phyloP scores from a whole-genome alignment of 2,329 filamentous ascomycete genomes.

The Sarocladium oryzae region DNA sequence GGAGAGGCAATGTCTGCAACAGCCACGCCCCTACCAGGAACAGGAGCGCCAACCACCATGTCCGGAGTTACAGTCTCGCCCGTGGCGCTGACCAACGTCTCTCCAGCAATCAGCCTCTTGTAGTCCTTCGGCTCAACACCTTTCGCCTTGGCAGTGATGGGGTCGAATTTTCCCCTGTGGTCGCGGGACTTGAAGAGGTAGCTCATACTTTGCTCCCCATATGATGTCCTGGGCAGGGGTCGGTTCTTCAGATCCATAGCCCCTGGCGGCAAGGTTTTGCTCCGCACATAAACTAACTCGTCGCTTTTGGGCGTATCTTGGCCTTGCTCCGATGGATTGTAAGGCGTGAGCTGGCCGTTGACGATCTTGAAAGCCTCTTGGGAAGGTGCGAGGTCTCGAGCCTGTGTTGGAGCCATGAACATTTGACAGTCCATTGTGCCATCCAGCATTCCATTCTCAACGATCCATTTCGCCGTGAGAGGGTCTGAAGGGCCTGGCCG shows the following conservation, averaged over 20 bases:
- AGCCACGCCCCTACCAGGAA: slow-evolving; percentile 66
- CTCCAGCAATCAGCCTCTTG: slow-evolving; percentile 53
- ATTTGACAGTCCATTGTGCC: slow-evolving; percentile 19
- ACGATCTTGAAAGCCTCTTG: slow-evolving; percentile 9
- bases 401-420: slow-evolving; percentile 6
- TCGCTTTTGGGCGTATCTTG: not conserved
- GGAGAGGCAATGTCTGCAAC: slow-evolving; percentile 70
- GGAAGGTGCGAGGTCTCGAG: slow-evolving; percentile 10
- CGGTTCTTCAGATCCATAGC: slow-evolving; percentile 18
- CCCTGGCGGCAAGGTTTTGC: not conserved
- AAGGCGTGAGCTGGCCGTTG: not conserved
- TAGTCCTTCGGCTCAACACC: slow-evolving; percentile 57
- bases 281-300: not conserved
- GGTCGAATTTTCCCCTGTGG: slow-evolving; percentile 74
- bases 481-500: slow-evolving; percentile 21
- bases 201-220: slow-evolving; percentile 64
- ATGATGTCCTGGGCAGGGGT: slow-evolving; percentile 60
- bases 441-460: slow-evolving; percentile 31
- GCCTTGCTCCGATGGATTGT: not conserved
- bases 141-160: slow-evolving; percentile 54
- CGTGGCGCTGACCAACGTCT: slow-evolving; percentile 55
- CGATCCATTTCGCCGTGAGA: slow-evolving; percentile 22
- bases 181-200: slow-evolving; percentile 78
- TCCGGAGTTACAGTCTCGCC: slow-evolving; percentile 72
- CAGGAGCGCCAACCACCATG: slow-evolving; percentile 69